These are phyloP conservation scores for Papiliotrema terrestris DNA, from an alignment of 1,284 basidiomycete species.

Conservation along the genomic window DNA sequence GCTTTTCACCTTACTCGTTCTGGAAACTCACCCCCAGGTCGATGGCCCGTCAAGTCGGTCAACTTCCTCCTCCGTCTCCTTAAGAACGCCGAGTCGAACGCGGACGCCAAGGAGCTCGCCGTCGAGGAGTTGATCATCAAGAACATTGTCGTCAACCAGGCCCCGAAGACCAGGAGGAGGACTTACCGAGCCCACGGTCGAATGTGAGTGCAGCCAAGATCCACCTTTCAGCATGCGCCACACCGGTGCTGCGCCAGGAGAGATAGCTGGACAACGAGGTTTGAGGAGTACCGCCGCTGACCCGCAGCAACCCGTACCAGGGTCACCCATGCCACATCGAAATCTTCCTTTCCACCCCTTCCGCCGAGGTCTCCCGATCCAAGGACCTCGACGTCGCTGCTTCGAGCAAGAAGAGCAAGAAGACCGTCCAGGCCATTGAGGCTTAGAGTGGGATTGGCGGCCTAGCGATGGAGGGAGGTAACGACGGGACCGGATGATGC, in stretches of 20 bases:
- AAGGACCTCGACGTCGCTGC: conserved; percentile 66
- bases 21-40: conserved; percentile 59
- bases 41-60: conserved; percentile 99
- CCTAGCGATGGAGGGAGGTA: background rate
- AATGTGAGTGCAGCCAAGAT: conserved; percentile 51
- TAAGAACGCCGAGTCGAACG: conserved; percentile 99
- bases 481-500: too few species aligned
- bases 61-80: conserved; percentile 90
- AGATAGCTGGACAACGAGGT: too few species aligned
- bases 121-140: conserved; percentile 90
- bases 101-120: conserved; percentile 94
- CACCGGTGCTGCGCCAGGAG: too few species aligned
- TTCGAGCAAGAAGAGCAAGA: conserved; percentile 39
- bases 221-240: too few species aligned
- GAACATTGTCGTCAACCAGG: conserved; percentile 98
- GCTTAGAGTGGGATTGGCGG: conserved; percentile 31
- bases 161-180: conserved; percentile 98
- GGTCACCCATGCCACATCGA: conserved; percentile 94
- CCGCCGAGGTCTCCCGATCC: conserved; percentile 81
- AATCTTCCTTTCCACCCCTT: conserved; percentile 74
- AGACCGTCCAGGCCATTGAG: conserved; percentile 50
- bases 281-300: background rate
- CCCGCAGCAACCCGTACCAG: conserved; percentile 69
- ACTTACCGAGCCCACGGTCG: conserved; percentile 99
- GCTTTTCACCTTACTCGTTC: background rate